Evolutionary conservation across 768 basidiomycete genomes (phyloP), one percentile per base, ranked within the genome.

Genomic region (Dioszegia crocea): DNA sequence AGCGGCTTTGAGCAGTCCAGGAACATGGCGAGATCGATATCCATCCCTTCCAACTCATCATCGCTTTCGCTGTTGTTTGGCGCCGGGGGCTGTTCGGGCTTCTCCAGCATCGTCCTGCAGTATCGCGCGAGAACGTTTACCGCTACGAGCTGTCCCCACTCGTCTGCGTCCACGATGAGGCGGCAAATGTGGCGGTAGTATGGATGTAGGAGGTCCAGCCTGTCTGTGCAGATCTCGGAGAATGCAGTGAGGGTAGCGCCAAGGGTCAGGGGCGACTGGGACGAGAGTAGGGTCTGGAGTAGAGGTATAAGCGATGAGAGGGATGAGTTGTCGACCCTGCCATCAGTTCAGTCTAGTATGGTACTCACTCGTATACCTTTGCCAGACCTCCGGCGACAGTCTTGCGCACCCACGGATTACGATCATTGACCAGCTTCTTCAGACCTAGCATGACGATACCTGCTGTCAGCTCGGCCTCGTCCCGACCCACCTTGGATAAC

Each of bases 391-490:
- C 80, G 1, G 92, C 91, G 0, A 91, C 91, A 0, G 87, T 86
- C 78, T 96, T 94, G 36, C 96, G 83, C 1, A 99, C 94, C 77
- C 93, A 97, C 8, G 93, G 92, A 73, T 91, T 96, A 53, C 86
- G 80, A 75, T 99, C 96, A 17, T 85, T 83, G 2, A 90, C 90
- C 61, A 89, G 91, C 76, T 93, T 96, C 78, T 88, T 88, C 73
- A 99, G 87, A 16, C 88, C 91, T 21, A 94, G 80, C 70, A 76
- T 73, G 45, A 78, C 72, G 51, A 77, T 74, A 39, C 75, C 73
- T 74, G 56, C 33, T 33, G 16, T 64, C 41, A 60, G 55, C 52
- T 10, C 19, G 21, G 38, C 31, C 19, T 26, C 38, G 33, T 27
- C n/a, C 17, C 33, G 8, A 33, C 62, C 50, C 24, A 72, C 73